Percentiles rank a stretch among this genome's conserved stretches.
These are phyloP conservation scores for Mycosphaerella sp. DNA, from an alignment of 2,329 filamentous ascomycete genomes.

Conservation along the genomic window DNA sequence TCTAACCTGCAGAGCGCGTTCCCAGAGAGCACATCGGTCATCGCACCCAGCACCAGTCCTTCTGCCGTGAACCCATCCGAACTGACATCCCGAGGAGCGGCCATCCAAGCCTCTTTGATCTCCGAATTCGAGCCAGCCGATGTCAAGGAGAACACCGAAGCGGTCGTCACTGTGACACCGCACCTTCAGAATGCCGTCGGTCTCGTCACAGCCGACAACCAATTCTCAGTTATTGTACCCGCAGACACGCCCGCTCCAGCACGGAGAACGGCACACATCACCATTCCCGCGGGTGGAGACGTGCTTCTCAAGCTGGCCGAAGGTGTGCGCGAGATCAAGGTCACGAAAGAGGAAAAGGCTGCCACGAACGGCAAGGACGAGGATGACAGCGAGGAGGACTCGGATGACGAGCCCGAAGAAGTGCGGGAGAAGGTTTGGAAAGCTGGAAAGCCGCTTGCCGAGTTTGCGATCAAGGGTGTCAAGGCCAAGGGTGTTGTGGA, in stretches of 20 bases:
- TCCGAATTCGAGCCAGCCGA: conserved; percentile 90
- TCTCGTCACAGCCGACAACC: conserved; percentile 63
- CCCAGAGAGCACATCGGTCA: conserved; percentile 67
- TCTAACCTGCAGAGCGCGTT: conserved; percentile 73
- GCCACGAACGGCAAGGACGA: conserved; percentile 52
- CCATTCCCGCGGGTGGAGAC: conserved; percentile 72
- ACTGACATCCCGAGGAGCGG: conserved; percentile 79
- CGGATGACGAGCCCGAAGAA: conserved; percentile 79
- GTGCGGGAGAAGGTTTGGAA: conserved; percentile 89
- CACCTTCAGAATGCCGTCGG: conserved; percentile 86
- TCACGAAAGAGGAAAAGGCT: conserved; percentile 75
- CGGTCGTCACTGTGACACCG: conserved; percentile 87
- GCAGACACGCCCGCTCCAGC: conserved; percentile 86
- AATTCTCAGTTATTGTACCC: conserved; percentile 74
- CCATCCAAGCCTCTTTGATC: conserved; percentile 90
- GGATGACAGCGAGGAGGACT: conserved; percentile 52
- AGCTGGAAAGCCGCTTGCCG: conserved; percentile 71
- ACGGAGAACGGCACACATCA: conserved; percentile 73
- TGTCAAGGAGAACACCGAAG: conserved; percentile 92
- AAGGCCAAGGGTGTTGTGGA: conserved; percentile 90
- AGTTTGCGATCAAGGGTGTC: conserved; percentile 73
- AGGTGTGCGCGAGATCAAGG: conserved; percentile 84
- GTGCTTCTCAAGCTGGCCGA: conserved; percentile 85
- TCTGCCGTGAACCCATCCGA: conserved; percentile 89
- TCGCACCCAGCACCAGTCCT: conserved; percentile 72